Evolutionary conservation across 768 basidiomycete species (phyloP), one percentile per base, ranked within the genome.

Genomic region (Boletus rex-veris): DNA sequence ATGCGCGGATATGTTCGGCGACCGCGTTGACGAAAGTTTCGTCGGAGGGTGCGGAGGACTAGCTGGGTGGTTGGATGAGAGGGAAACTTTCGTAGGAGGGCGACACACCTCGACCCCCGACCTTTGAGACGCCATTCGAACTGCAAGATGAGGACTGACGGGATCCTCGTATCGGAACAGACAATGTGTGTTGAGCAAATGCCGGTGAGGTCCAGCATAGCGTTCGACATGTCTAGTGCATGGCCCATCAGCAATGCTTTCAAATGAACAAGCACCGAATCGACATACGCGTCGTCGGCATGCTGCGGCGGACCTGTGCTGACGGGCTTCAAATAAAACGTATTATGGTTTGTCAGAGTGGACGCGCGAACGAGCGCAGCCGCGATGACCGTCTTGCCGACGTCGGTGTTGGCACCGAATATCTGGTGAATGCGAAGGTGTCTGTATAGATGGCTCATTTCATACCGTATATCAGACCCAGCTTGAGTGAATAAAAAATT

Each of bases 391-490:
- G 95, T 97, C 73, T 98, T 98, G 26, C 96, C 96, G 46, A 98
- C 94, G 70, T 93, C 86, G 3, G 96, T 98, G 71, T 96, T 97
- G 1, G 95, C 93, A 31, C 96, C 96, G 64, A 97, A 96, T 54
- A 98, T 76, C 67, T 96, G 92, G 69, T 94, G 90, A 30, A 93
- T 75, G 16, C 92, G 83, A 33, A 98, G 79, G 65, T 94, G 80
- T 63, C 82, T 85, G 76, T 89, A 95, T 42, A 98, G 84, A 19
- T 86, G 79, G 45, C 89, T 83, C 92, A 94, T 93, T 19, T 58
- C 59, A 54, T 53, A 54, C 36, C 41, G 37, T 8, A 26, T 26
- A 26, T 26, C 21, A 24, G 21, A 21, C 21, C 21, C 21, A 21
- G 3, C 21, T 21, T 21, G 19, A 19, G 21, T 21, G 5, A 5